Percentiles rank a stretch among this genome's conserved stretches.
Evolutionary conservation across 148 eudicot species (phyloP).

Genomic region (Cornus suecica): DNA sequence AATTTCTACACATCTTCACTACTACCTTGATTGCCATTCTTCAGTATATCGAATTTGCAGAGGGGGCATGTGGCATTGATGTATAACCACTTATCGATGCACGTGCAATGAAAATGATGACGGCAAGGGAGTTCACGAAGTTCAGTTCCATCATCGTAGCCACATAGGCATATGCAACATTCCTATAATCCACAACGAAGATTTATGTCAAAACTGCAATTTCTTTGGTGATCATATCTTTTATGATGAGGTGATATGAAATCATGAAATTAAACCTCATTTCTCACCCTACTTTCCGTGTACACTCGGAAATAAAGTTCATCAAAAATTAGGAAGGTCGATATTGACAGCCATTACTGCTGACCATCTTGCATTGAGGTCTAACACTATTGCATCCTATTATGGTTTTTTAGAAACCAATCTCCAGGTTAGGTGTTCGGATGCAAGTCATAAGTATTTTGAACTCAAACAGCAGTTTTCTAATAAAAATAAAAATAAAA

Average conservation of each 20-base stretch:
- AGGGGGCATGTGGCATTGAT: conserved; percentile 93
- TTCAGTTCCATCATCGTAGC: conserved; percentile 77
- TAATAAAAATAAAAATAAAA: no score
- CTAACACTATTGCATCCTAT: no score
- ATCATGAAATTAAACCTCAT: neutral
- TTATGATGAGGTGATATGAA: neutral
- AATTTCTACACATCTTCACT: conserved; percentile 55
- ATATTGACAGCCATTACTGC: no score
- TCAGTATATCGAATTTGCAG: conserved; percentile 84
- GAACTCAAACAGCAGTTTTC: neutral
- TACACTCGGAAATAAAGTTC: neutral
- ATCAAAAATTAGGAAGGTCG: neutral
- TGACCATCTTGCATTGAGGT: no score
- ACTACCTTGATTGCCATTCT: conserved; percentile 59
- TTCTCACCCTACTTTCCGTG: neutral
- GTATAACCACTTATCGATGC: conserved; percentile 89
- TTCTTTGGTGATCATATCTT: neutral
- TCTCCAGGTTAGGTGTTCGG: neutral
- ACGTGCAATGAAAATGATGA: conserved; percentile 77
- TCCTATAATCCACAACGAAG: conserved; percentile 40
- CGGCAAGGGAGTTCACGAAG: conserved; percentile 87
- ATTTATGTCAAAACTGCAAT: neutral
- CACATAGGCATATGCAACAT: conserved; percentile 73
- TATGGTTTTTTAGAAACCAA: neutral
- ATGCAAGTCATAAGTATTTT: neutral